Percentiles rank a stretch among this genome's conserved stretches.
Conservation (phyloP, 768 basidiomycete species). For the Leccinum disarticulatum region DNA sequence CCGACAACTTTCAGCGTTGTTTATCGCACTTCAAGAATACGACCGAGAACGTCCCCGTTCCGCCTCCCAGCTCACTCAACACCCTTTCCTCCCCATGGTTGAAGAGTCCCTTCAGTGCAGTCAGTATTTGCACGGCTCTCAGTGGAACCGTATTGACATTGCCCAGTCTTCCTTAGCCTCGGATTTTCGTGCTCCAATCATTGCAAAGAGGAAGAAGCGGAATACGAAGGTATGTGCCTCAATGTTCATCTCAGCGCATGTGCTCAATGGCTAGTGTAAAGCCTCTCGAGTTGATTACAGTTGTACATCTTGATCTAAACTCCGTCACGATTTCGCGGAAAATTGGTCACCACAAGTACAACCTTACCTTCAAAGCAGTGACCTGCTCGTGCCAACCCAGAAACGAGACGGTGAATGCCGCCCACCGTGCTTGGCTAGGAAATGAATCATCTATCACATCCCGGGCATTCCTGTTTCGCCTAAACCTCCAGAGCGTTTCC, state of each 20-base stretch:
- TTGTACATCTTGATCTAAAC: slow-evolving; percentile 43
- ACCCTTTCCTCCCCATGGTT: slow-evolving; percentile 25
- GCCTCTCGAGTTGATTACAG: slow-evolving; percentile 36
- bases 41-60: slow-evolving; percentile 3
- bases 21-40: slow-evolving; percentile 12
- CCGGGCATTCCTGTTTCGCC: slow-evolving; percentile 47
- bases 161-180: slow-evolving; percentile 21
- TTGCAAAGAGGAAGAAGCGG: slow-evolving; percentile 20
- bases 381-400: slow-evolving; percentile 46
- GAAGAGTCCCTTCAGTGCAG: slow-evolving; percentile 27
- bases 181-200: slow-evolving; percentile 11
- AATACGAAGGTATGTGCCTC: slow-evolving; percentile 16
- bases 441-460: slow-evolving; percentile 36
- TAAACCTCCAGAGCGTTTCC: slow-evolving; percentile 42
- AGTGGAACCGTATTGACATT: slow-evolving; percentile 4
- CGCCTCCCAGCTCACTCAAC: slow-evolving; percentile 6
- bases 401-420: slow-evolving; percentile 40
- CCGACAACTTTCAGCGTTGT: slow-evolving; percentile 38
- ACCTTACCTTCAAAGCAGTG: slow-evolving; percentile 42
- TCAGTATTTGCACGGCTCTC: slow-evolving; percentile 11
- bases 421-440: slow-evolving; percentile 59
- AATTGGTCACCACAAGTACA: slow-evolving; percentile 39
- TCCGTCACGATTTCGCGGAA: slow-evolving; percentile 46
- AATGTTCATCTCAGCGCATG: not conserved
- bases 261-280: slow-evolving; percentile 9